A percentile compares a stretch with the other conserved stretches of the same genome.
These are phyloP conservation scores for Tolypocladium album DNA, from an alignment of 2,329 filamentous ascomycete species.

Conservation along the genomic window DNA sequence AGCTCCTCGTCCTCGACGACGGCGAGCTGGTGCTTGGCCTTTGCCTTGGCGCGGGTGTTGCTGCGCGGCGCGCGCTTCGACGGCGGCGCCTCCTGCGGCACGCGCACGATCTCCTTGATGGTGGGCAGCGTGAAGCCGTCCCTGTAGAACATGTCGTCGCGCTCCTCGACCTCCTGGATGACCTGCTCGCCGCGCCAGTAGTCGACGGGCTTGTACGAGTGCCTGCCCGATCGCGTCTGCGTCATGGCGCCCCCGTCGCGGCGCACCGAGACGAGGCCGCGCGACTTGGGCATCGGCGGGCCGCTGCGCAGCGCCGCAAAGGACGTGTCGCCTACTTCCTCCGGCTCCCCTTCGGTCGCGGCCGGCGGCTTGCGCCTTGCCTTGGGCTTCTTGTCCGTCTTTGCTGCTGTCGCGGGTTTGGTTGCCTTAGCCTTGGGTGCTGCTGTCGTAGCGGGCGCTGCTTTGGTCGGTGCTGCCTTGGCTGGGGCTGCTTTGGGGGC, in stretches of 20 bases:
- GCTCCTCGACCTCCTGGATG: constrained; percentile 54
- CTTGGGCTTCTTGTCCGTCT: constrained; percentile 6
- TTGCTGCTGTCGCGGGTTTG: background rate
- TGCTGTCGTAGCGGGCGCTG: constrained; percentile 9
- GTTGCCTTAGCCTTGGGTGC: constrained; percentile 2
- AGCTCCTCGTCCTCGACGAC: constrained; percentile 39
- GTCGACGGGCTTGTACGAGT: constrained; percentile 66
- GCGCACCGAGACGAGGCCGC: constrained; percentile 42
- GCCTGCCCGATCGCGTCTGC: constrained; percentile 65
- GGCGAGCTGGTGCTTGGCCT: constrained; percentile 20
- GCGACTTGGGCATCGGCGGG: constrained; percentile 43
- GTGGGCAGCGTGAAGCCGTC: constrained; percentile 49
- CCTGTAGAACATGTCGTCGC: constrained; percentile 32
- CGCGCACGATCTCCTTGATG: constrained; percentile 68
- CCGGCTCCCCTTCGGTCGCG: constrained; percentile 23
- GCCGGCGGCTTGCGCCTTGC: constrained; percentile 13
- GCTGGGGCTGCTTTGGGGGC: constrained; percentile 12
- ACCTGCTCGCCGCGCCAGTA: constrained; percentile 81
- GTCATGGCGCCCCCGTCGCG: constrained; percentile 39
- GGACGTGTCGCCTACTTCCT: constrained; percentile 33
- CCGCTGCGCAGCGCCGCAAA: constrained; percentile 39
- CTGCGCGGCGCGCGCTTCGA: constrained; percentile 13
- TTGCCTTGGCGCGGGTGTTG: constrained; percentile 18
- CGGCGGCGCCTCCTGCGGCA: constrained; percentile 43
- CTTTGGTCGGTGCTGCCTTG: constrained; percentile 12